phyloP scores from a whole-genome alignment of 2,329 filamentous ascomycete genomes.

The Calonectria leucothoes region DNA sequence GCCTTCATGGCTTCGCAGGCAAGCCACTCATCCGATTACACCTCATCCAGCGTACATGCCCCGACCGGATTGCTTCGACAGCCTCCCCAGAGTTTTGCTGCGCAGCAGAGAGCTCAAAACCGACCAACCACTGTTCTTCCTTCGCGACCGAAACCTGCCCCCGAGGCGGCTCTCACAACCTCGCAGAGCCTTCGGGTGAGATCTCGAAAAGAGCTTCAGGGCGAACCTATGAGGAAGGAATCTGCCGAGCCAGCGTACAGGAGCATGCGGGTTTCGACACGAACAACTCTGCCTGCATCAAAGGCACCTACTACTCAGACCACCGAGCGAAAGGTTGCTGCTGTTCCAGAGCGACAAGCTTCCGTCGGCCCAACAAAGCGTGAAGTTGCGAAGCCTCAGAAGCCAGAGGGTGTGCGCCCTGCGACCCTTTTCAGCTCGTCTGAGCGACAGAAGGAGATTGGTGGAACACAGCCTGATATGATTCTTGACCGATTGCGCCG shows the following conservation, averaged over 20 bases:
- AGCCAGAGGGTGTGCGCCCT: constrained; percentile 47
- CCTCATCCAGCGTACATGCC: constrained; percentile 47
- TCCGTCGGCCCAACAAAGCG: constrained; percentile 39
- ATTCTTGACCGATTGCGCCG: constrained; percentile 66
- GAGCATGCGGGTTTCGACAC: constrained; percentile 43
- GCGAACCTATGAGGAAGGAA: constrained; percentile 38
- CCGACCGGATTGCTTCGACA: constrained; percentile 61
- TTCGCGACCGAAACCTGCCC: constrained; percentile 39
- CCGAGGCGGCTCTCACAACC: constrained; percentile 36
- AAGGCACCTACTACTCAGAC: constrained; percentile 43
- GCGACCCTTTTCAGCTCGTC: constrained; percentile 67
- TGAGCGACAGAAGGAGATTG: constrained; percentile 63
- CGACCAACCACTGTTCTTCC: constrained; percentile 51
- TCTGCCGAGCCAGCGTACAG: constrained; percentile 37
- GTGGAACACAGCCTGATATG: constrained; percentile 67
- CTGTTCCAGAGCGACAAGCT: constrained; percentile 44
- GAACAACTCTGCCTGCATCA: constrained; percentile 41
- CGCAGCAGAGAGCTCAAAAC: constrained; percentile 71
- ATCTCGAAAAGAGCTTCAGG: constrained; percentile 42
- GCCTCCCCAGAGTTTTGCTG: constrained; percentile 74
- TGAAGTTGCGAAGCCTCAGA: constrained; percentile 41
- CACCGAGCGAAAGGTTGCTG: constrained; percentile 31
- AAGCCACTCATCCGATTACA: constrained; percentile 48
- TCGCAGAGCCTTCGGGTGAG: constrained; percentile 47
- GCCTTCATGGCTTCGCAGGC: constrained; percentile 45